Evolutionary conservation across 306 rosid species (phyloP).

Genomic region (Acmispon strigosus): DNA sequence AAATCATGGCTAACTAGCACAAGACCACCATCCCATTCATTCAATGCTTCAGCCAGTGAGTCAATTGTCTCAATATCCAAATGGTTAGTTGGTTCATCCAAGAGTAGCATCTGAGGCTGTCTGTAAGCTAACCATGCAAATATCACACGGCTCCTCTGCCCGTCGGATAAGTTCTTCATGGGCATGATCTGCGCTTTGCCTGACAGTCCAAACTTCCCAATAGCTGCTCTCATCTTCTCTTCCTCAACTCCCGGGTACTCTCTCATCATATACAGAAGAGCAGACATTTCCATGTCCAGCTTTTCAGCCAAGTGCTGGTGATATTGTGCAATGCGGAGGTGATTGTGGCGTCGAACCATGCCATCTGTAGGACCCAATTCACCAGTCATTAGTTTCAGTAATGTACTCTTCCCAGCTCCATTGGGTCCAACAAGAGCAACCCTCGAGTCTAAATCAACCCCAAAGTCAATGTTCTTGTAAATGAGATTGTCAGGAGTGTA

Average conservation of each 20-base stretch:
- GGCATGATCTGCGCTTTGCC: conserved; percentile 99
- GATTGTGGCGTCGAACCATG: conserved; percentile 97
- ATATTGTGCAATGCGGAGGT: conserved; percentile 93
- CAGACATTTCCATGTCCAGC: conserved; percentile 85
- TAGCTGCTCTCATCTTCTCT: conserved; percentile 89
- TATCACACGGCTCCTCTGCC: conserved; percentile 92
- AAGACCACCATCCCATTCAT: conserved; percentile 98
- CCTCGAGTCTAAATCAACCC: conserved; percentile 93
- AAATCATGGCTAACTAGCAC: conserved; percentile 98
- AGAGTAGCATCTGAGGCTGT: conserved; percentile 82
- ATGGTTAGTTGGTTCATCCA: conserved; percentile 97
- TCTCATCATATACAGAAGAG: conserved; percentile 68
- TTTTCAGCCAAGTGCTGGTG: conserved; percentile 95
- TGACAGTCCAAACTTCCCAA: conserved; percentile 84
- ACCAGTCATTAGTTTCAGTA: conserved; percentile 96
- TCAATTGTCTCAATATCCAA: conserved; percentile 97
- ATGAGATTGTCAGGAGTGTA: conserved; percentile 89
- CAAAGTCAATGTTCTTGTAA: conserved; percentile 83
- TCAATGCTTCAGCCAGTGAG: conserved; percentile 90
- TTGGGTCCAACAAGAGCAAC: conserved; percentile 96
- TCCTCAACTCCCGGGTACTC: conserved; percentile 98
- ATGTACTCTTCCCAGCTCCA: conserved; percentile 98
- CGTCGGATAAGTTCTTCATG: conserved; percentile 91
- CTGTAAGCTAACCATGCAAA: conserved; percentile 96
- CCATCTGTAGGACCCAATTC: conserved; percentile 79